A percentile compares a stretch with the other conserved stretches of the same genome.
phyloP scores from a whole-genome alignment of 352 stramenopile genomes.

The Phytophthora citricola region DNA sequence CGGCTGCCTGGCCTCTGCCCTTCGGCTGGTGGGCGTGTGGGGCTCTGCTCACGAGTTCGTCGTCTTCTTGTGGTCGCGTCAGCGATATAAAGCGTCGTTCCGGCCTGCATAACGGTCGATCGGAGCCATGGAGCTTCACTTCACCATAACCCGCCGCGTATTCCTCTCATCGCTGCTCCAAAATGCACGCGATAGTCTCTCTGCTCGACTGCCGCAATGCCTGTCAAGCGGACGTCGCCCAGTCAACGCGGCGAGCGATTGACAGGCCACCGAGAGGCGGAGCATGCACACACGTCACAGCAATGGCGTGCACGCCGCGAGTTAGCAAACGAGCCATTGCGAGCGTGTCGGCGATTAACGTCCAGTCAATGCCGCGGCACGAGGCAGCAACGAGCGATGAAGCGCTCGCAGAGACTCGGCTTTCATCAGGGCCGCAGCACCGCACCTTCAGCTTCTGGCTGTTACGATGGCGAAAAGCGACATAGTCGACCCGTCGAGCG shows the following conservation, averaged over 20 bases:
- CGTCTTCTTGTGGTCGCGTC: constrained; percentile 14
- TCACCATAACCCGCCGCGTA: neutral
- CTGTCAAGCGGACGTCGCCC: constrained; percentile 17
- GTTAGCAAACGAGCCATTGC: constrained; percentile 23
- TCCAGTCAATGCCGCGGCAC: constrained; percentile 20
- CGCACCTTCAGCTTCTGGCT: constrained; percentile 5
- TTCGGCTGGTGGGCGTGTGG: constrained; percentile 13
- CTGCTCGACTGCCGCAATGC: constrained; percentile 2
- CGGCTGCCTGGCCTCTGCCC: constrained; percentile 14
- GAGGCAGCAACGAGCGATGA: constrained; percentile 2
- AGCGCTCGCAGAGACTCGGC: constrained; percentile 19
- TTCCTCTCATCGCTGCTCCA: neutral
- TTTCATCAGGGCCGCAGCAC: constrained; percentile 20
- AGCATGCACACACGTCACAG: constrained; percentile 16
- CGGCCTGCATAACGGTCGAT: too few relatives aligned
- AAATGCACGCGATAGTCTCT: neutral
- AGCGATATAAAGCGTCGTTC: too few relatives aligned
- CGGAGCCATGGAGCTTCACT: constrained; percentile 5
- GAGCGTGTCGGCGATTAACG: constrained; percentile 16
- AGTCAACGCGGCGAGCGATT: constrained; percentile 9
- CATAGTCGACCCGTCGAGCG: constrained; percentile 27
- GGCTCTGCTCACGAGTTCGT: constrained; percentile 16
- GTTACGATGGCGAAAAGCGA: constrained; percentile 22
- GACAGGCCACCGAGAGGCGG: constrained; percentile 31
- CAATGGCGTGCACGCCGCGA: constrained; percentile 18